Evolutionary conservation across 805 yeast species (phyloP), one percentile per base, ranked within the genome.

Genomic region (Kuraishia cidri): DNA sequence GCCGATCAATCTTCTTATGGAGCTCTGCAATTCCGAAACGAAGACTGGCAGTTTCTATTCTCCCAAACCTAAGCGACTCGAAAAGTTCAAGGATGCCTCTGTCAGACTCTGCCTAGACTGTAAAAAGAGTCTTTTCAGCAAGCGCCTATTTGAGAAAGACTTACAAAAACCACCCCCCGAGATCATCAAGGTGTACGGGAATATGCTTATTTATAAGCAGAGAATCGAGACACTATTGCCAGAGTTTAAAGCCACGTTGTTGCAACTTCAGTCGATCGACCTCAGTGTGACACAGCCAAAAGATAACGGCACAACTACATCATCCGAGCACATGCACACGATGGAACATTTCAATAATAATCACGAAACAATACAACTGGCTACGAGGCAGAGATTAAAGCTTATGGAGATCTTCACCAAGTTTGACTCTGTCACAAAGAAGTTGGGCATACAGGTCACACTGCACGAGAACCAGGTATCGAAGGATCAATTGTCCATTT

Each of bases 71-170:
- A n/a, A n/a, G n/a, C n/a, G n/a, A n/a, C n/a, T n/a, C n/a, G 23
- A 30, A 13, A 31, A 34, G 6, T 37, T 36, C 4, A 41, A 38
- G 6, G 35, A 31, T n/a, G 41, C 36, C 31, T 39, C 54, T 3
- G 48, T 83, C 7, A 52, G 95, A 25, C 54, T 86, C 22, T 90
- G 97, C 56, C 56, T 66, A 3, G 58, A 63, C 20, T 90, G 98
- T 58, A 78, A 81, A 33, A 60, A 73, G 39, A 56, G 60, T 4
- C 55, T 88, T 18, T 75, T 83, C 37, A 62, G 67, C 24, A 74
- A 69, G 30, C 65, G 74, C 43, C 71, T 72, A 33, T 68, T 69
- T 41, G 36, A 46, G 6, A 48, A 48, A 20, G 83, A 75, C 32
- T 18, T 53, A 3, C 39, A 42, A 7, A 28, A 29, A 2, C 56